Evolutionary conservation across 2,329 filamentous ascomycete genomes (phyloP), one percentile per base, ranked within the genome.

Genomic region (Rhytidhysteron rufulum): DNA sequence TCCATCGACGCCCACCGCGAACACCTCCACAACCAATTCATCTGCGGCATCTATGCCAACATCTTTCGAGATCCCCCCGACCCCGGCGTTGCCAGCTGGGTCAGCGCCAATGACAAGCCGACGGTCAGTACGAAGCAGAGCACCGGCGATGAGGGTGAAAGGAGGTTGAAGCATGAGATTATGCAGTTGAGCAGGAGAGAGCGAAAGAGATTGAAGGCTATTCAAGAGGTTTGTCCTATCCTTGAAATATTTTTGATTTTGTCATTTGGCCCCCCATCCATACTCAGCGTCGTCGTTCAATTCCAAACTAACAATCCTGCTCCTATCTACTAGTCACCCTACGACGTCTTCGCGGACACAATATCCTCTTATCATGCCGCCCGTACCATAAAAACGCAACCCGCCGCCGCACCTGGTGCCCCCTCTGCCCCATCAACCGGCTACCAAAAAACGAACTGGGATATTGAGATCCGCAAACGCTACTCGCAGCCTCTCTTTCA

Each of bases 401-500:
- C 75, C 20, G 76, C 83, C 21, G 79, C 87, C 41, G 77, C 81
- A 7, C 82, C 84, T 19, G 76, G 83, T 21, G 79, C 87, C 41
- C 77, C 81, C 7, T 82, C 84, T 19, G 75, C 82, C 20, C 82
- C 81, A 56, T 83, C 84, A 18, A 83, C 81, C 20, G 85, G 85
- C 16, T 75, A 91, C 33, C 89, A 87, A 51, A 88, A 91, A 73
- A 94, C 77, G 67, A 64, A 82, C 53, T 83, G 78, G 76, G 80
- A 83, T 45, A 67, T 81, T 35, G 80, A 83, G 57, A 82, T 82
- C 46, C 72, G 78, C 45, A 79, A 82, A 66, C 77, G 79, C 48
- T 84, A 83, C 59, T 73, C 77, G 16, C 76, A 79, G 47, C 75
- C 78, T 19, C 69, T 84, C 37, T 79, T 76, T 45, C 69, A 69